Percentiles rank a stretch among this genome's conserved stretches.
These are phyloP conservation scores for Periconia digitata DNA, from an alignment of 2,329 filamentous ascomycete species.

Conservation along the genomic window DNA sequence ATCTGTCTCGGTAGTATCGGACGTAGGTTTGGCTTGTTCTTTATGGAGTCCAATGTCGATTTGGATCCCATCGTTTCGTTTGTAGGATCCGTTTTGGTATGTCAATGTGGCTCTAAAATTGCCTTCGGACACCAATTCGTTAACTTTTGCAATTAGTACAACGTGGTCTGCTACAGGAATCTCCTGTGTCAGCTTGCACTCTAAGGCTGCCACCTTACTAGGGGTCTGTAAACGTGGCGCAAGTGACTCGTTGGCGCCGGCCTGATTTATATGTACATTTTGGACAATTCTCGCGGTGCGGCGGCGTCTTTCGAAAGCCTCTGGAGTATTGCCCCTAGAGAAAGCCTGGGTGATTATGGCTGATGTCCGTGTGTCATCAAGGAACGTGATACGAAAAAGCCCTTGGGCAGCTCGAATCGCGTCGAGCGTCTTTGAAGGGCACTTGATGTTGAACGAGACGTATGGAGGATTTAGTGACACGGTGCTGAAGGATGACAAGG, in stretches of 20 bases:
- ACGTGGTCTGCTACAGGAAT: constrained; percentile 51
- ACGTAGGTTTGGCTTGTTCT: too few relatives aligned
- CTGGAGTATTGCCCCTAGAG: constrained; percentile 27
- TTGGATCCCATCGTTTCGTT: constrained; percentile 9
- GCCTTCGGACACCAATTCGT: constrained; percentile 8
- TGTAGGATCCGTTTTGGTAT: constrained; percentile 32
- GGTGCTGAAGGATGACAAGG: constrained; percentile 64
- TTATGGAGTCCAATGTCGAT: constrained; percentile 1
- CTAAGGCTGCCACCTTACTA: constrained; percentile 29
- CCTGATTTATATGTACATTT: too few relatives aligned
- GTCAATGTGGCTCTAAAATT: constrained; percentile 16
- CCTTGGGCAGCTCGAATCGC: constrained; percentile 50
- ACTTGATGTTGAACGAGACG: constrained; percentile 64
- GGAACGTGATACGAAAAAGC: constrained; percentile 55
- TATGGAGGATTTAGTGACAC: constrained; percentile 60
- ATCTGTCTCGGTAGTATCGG: not conserved
- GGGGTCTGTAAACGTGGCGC: constrained; percentile 11
- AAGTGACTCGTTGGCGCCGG: constrained; percentile 8
- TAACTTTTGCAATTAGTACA: constrained; percentile 50
- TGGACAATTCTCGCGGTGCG: not conserved
- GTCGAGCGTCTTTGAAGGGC: constrained; percentile 58
- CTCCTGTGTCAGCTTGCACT: constrained; percentile 39
- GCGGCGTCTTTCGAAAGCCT: constrained; percentile 21
- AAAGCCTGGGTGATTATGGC: constrained; percentile 34
- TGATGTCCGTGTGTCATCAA: constrained; percentile 34